These are phyloP conservation scores for Suhomyces taliae DNA, from an alignment of 1,139 yeast species.

Conservation along the genomic window DNA sequence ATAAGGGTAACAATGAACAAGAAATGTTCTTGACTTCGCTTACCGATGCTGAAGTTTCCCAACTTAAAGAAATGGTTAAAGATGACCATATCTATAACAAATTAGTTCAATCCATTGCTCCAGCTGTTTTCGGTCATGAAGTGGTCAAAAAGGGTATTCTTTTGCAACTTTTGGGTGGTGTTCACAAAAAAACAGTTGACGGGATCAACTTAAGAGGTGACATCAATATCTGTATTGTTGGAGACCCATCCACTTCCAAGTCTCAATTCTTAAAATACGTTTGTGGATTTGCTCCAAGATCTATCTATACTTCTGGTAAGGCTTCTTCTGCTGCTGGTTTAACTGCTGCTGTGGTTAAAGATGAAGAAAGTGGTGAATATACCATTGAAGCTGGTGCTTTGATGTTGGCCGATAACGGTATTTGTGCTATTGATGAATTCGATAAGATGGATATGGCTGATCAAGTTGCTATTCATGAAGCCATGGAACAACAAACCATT, in stretches of 20 bases:
- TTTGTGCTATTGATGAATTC: constrained; percentile 97
- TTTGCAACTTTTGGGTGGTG: constrained; percentile 91
- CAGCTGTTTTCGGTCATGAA: constrained; percentile 97
- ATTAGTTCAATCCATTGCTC: constrained; percentile 87
- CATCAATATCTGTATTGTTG: constrained; percentile 93
- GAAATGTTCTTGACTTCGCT: constrained; percentile 77
- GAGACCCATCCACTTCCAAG: constrained; percentile 97
- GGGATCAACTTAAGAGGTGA: constrained; percentile 97
- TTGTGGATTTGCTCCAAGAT: constrained; percentile 87
- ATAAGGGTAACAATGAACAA: constrained; percentile 58
- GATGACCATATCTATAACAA: constrained; percentile 85
- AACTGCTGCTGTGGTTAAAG: constrained; percentile 97
- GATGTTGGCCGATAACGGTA: constrained; percentile 98
- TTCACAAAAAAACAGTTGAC: constrained; percentile 90
- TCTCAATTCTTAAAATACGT: constrained; percentile 95
- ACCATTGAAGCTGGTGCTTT: constrained; percentile 99
- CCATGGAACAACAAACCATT: constrained; percentile 99
- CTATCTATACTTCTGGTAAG: constrained; percentile 96
- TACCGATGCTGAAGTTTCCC: constrained; percentile 80
- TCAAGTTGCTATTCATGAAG: constrained; percentile 99
- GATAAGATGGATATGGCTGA: constrained; percentile 96
- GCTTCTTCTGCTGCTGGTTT: constrained; percentile 99
- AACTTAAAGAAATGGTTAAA: constrained; percentile 87
- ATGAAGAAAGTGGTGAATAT: constrained; percentile 96
- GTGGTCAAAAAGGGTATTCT: constrained; percentile 89